Evolutionary conservation across 331 rosid genomes (phyloP).

Genomic region (Cucumis variabilis): DNA sequence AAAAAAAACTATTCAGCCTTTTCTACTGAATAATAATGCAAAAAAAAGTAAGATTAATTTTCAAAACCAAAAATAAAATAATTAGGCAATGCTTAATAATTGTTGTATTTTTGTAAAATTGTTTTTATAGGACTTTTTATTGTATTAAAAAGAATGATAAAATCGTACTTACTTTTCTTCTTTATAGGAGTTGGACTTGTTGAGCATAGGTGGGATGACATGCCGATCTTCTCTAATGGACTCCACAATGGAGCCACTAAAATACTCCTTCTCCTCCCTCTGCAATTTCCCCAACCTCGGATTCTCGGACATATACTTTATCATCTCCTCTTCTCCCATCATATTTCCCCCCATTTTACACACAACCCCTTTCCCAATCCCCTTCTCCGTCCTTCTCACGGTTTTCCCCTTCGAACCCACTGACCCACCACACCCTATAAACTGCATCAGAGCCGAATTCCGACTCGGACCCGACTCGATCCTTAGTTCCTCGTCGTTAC

Average conservation of each 20-base stretch:
- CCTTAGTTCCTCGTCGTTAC: slow-evolving; percentile 36
- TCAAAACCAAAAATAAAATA: too few species aligned
- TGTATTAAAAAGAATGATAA: too few species aligned
- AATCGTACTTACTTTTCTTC: slow-evolving; percentile 53
- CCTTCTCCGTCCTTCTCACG: slow-evolving; percentile 27
- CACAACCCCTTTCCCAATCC: slow-evolving; percentile 44
- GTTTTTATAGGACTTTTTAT: too few species aligned
- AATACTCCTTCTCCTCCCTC: slow-evolving; percentile 82
- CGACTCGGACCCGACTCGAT: slow-evolving; percentile 39
- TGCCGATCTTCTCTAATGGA: slow-evolving; percentile 49
- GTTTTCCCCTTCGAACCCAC: slow-evolving; percentile 49
- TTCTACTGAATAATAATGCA: too few species aligned
- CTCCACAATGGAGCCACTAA: slow-evolving; percentile 86
- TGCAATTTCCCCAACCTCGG: slow-evolving; percentile 81
- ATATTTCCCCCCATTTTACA: slow-evolving; percentile 35
- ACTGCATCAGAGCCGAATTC: slow-evolving; percentile 62
- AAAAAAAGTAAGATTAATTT: too few species aligned
- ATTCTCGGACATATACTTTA: slow-evolving; percentile 68
- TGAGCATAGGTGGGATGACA: slow-evolving; percentile 36
- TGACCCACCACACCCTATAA: slow-evolving; percentile 69
- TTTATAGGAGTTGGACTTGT: slow-evolving; percentile 61
- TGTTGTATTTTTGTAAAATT: too few species aligned
- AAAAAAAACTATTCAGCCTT: too few species aligned
- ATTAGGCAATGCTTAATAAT: too few species aligned
- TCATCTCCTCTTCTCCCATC: slow-evolving; percentile 53